Evolutionary conservation across 768 basidiomycete genomes (phyloP).

Genomic region (Cystobasidiopsis lactophilus): DNA sequence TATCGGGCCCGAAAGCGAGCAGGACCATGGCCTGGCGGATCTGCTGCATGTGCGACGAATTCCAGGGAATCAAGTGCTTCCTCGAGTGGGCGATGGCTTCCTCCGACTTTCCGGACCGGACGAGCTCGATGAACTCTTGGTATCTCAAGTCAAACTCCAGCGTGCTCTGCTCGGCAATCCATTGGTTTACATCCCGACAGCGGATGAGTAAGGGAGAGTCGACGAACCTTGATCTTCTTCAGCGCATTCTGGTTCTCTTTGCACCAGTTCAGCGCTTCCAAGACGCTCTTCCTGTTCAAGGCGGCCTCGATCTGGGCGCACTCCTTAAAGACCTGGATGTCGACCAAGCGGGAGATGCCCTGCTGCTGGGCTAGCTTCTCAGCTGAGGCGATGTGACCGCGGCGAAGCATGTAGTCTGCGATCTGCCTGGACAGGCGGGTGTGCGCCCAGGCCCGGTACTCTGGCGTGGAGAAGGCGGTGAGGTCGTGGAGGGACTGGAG

Average conservation of each 20-base stretch:
- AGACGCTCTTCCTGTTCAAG: constrained; percentile 48
- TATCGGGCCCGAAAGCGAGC: constrained; percentile 43
- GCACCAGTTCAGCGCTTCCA: constrained; percentile 84
- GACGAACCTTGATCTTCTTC: constrained; percentile 63
- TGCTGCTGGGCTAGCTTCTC: constrained; percentile 49
- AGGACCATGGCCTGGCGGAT: constrained; percentile 10
- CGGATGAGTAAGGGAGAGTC: background rate
- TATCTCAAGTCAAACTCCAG: constrained; percentile 88
- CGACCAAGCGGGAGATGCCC: constrained; percentile 40
- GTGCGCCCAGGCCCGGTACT: constrained; percentile 56
- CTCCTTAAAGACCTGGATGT: constrained; percentile 61
- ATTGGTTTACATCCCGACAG: background rate
- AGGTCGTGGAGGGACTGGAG: constrained; percentile 32
- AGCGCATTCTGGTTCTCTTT: constrained; percentile 84
- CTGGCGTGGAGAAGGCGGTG: constrained; percentile 33
- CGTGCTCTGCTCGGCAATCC: constrained; percentile 60
- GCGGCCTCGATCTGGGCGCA: constrained; percentile 69
- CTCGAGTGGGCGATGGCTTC: constrained; percentile 68
- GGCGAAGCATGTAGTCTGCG: constrained; percentile 73
- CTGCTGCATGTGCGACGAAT: background rate
- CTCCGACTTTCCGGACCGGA: constrained; percentile 37
- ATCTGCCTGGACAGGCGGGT: constrained; percentile 67
- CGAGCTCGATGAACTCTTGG: constrained; percentile 89
- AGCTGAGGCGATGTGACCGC: constrained; percentile 56
- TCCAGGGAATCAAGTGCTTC: constrained; percentile 53